These are phyloP conservation scores for Stevia rebaudiana DNA, from an alignment of 140 eudicot genomes.

Conservation along the genomic window DNA sequence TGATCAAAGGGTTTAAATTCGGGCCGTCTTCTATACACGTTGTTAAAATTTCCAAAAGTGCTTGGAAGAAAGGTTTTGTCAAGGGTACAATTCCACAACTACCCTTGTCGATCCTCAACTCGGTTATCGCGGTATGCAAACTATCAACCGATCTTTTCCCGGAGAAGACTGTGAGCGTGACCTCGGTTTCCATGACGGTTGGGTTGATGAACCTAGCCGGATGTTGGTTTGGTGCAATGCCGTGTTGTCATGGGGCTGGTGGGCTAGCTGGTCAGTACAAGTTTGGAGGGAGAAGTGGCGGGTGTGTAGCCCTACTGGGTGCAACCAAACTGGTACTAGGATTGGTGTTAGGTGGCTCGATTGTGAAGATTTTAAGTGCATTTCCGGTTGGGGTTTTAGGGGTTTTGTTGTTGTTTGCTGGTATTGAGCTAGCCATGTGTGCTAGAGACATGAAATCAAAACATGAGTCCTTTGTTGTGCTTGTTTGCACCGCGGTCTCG, in stretches of 20 bases:
- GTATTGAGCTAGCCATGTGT: conserved; percentile 79
- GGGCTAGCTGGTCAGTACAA: conserved; percentile 91
- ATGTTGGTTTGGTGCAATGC: conserved; percentile 94
- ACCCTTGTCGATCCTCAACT: conserved; percentile 77
- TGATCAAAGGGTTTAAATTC: conserved; percentile 51
- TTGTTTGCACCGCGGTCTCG: conserved; percentile 68
- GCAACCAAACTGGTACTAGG: conserved; percentile 62
- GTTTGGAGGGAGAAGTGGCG: conserved; percentile 92
- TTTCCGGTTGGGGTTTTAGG: conserved; percentile 89
- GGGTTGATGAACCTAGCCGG: conserved; percentile 84
- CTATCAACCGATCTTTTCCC: conserved; percentile 77
- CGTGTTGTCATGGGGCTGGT: conserved; percentile 92
- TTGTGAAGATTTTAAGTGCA: conserved; percentile 53
- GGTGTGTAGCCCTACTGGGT: conserved; percentile 84
- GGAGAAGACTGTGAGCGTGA: conserved; percentile 46
- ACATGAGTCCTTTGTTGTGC: conserved; percentile 70
- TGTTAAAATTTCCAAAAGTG: conserved; percentile 42
- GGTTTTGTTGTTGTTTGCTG: conserved; percentile 73
- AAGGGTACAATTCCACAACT: conserved; percentile 87
- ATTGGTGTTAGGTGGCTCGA: conserved; percentile 62
- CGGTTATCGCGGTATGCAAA: conserved; percentile 84
- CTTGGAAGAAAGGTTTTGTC: conserved; percentile 77
- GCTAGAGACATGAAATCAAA: conserved; percentile 78
- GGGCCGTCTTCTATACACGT: conserved; percentile 59
- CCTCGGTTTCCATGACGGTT: conserved; percentile 70